phyloP scores from a whole-genome alignment of 2,329 filamentous ascomycete species.

The Amesomyces nigricolor region DNA sequence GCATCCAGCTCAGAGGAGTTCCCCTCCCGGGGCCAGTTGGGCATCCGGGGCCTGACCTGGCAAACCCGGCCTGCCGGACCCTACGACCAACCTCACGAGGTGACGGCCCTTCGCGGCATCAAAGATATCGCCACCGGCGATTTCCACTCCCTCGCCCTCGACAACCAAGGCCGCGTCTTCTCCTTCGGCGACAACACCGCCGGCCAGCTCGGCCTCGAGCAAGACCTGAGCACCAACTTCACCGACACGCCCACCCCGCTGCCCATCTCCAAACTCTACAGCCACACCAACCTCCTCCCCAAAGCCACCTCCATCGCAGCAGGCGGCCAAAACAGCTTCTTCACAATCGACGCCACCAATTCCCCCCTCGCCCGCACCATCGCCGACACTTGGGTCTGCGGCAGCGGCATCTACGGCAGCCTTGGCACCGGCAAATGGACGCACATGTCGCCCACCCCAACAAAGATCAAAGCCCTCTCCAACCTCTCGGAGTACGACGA shows the following conservation, averaged over 20 bases:
- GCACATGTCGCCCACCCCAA: constrained; percentile 71
- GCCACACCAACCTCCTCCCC: constrained; percentile 55
- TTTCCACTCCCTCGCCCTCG: constrained; percentile 75
- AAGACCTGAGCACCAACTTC: constrained; percentile 53
- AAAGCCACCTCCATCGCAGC: constrained; percentile 74
- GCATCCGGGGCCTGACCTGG: constrained; percentile 79
- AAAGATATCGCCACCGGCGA: constrained; percentile 76
- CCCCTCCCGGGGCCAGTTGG: constrained; percentile 79
- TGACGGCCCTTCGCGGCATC: constrained; percentile 65
- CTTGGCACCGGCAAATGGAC: constrained; percentile 87
- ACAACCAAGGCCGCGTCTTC: constrained; percentile 71
- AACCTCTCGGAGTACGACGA: constrained; percentile 87
- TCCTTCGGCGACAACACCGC: constrained; percentile 85
- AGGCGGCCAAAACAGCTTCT: constrained; percentile 81
- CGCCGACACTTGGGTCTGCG: constrained; percentile 80
- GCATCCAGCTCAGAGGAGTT: constrained; percentile 73
- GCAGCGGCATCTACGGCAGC: constrained; percentile 75
- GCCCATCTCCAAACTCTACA: constrained; percentile 67
- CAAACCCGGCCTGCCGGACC: constrained; percentile 66
- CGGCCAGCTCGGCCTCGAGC: constrained; percentile 85
- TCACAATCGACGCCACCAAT: constrained; percentile 72
- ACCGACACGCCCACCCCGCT: constrained; percentile 67
- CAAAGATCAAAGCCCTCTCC: constrained; percentile 77
- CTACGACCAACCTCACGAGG: constrained; percentile 77
- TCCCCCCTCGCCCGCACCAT: constrained; percentile 49